Conservation (phyloP, 139 green algal species). For the Chlorella sorokiniana region DNA sequence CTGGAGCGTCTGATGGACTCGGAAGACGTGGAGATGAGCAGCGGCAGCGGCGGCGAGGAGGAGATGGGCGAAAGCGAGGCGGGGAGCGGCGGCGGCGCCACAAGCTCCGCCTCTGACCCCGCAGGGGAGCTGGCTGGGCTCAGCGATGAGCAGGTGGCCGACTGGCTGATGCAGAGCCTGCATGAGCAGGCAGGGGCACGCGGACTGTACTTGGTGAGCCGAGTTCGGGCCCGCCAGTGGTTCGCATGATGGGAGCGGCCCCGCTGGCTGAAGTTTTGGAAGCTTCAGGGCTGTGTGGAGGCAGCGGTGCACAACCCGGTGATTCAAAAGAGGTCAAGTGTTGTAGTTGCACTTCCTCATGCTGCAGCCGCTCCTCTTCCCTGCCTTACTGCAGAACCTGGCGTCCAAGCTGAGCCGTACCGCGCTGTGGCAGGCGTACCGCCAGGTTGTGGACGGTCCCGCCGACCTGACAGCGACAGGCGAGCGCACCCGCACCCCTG, state of each 20-base stretch:
- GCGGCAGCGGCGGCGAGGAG: background rate
- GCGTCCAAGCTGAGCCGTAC: background rate
- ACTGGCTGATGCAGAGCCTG: background rate
- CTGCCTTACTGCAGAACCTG: background rate
- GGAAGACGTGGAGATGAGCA: background rate
- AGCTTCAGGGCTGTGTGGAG: too few relatives aligned
- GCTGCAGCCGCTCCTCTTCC: background rate
- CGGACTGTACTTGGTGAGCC: background rate
- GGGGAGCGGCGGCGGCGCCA: too few relatives aligned
- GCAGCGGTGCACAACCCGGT: too few relatives aligned
- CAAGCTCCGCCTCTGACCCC: background rate
- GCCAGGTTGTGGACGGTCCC: background rate
- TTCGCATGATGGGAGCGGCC: too few relatives aligned
- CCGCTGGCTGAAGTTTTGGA: too few relatives aligned
- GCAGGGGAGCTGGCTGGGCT: background rate
- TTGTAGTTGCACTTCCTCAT: background rate
- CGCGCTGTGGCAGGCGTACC: background rate
- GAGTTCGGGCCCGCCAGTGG: background rate
- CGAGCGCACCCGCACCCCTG: background rate
- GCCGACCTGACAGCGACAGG: conserved; percentile 4
- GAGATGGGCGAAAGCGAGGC: too few relatives aligned
- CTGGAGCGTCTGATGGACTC: background rate
- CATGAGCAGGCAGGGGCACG: background rate
- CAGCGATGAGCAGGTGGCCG: background rate
- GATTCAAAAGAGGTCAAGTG: too few relatives aligned